phyloP scores from a whole-genome alignment of 2,329 filamentous ascomycete species.

The Ceratocystis albifundus region DNA sequence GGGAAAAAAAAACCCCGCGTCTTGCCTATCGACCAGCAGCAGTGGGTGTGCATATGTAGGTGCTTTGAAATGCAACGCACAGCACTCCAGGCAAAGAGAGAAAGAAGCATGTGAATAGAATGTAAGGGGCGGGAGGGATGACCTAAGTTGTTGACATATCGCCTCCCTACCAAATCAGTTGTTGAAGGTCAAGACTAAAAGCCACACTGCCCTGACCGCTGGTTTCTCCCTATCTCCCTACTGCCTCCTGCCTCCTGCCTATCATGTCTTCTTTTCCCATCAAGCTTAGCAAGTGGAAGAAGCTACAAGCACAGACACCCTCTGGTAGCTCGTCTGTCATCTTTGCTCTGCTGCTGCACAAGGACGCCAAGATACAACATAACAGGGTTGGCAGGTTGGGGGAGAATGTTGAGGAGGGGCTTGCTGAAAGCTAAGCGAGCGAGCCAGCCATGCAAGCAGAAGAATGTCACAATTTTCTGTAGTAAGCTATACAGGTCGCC shows the following conservation, averaged over 20 bases:
- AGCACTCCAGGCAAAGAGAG: background rate
- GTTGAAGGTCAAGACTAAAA: background rate
- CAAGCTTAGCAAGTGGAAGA: background rate
- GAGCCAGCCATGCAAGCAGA: background rate
- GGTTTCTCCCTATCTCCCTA: too few relatives aligned
- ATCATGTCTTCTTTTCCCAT: too few relatives aligned
- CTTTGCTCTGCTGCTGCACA: background rate
- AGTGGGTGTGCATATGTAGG: background rate
- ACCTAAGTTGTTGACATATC: background rate
- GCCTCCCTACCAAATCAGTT: background rate
- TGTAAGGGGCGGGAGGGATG: background rate
- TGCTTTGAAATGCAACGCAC: background rate
- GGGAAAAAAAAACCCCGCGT: conserved; percentile 1
- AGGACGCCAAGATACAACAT: background rate
- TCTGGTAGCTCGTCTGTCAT: background rate
- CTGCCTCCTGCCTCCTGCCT: too few relatives aligned
- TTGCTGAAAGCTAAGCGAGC: background rate
- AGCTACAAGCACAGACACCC: background rate
- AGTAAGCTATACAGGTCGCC: background rate
- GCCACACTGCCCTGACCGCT: too few relatives aligned
- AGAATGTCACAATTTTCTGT: background rate
- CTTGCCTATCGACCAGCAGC: background rate
- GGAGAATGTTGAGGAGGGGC: background rate
- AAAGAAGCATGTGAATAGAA: background rate
- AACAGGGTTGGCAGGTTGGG: conserved; percentile 1